Conservation (phyloP, 352 stramenopile genomes). For the Phytopythium montanum region DNA sequence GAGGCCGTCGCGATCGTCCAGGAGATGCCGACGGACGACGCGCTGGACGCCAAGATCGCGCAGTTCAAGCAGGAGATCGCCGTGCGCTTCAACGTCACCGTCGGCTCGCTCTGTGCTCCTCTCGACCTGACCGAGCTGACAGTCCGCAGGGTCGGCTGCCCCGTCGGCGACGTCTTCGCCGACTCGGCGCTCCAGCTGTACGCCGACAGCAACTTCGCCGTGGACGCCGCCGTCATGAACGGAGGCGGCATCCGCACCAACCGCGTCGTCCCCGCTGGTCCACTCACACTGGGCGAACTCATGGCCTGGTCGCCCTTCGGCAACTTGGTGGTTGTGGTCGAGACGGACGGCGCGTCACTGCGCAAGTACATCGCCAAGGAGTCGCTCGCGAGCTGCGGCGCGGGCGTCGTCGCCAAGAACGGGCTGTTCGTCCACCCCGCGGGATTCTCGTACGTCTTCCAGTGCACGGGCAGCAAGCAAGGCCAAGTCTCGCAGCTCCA, state of each 20-base stretch:
- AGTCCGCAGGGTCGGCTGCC: constrained; percentile 41
- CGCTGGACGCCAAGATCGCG: constrained; percentile 45
- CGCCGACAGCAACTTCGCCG: constrained; percentile 21
- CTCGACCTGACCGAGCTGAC: constrained; percentile 49
- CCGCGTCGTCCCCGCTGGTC: constrained; percentile 41
- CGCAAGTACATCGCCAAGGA: constrained; percentile 54
- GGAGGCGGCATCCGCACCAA: constrained; percentile 66
- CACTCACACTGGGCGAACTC: constrained; percentile 50
- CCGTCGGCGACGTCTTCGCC: constrained; percentile 58
- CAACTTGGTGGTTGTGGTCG: constrained; percentile 53
- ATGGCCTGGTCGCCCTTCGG: constrained; percentile 68
- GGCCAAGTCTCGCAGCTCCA: constrained; percentile 43
- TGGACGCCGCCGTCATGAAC: constrained; percentile 61
- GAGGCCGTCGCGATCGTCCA: constrained; percentile 49
- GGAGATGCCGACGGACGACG: constrained; percentile 48
- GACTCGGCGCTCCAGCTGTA: constrained; percentile 53
- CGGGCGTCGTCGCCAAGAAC: constrained; percentile 42
- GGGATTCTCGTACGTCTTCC: constrained; percentile 65
- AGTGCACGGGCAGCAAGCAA: constrained; percentile 32
- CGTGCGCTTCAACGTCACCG: constrained; percentile 30
- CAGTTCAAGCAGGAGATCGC: constrained; percentile 41
- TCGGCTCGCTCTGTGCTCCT: constrained; percentile 50
- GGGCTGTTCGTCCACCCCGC: constrained; percentile 67
- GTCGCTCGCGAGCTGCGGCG: constrained; percentile 45
- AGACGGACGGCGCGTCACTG: constrained; percentile 53